phyloP scores from a whole-genome alignment of 495 filamentous ascomycete species.

The Aspergillus carlsbadensis region DNA sequence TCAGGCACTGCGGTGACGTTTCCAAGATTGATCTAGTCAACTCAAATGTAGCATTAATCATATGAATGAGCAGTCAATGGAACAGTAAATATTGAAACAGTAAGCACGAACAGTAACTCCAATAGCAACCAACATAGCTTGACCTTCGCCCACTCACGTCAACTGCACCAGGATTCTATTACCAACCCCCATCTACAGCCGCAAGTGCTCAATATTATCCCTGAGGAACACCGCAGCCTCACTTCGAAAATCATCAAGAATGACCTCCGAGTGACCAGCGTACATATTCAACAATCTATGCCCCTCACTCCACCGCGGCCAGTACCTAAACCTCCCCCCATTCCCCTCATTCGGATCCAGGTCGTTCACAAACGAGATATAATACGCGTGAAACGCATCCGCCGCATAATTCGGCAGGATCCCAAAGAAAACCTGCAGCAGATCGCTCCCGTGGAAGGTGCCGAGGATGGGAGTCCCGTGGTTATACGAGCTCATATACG shows the following conservation, averaged over 20 bases:
- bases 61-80: too few relatives aligned
- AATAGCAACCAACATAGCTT: too few relatives aligned
- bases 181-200: too few relatives aligned
- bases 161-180: too few relatives aligned
- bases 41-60: too few relatives aligned
- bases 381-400: constrained; percentile 52
- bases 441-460: constrained; percentile 63
- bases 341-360: constrained; percentile 53
- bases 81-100: too few relatives aligned
- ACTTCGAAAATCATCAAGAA: constrained; percentile 47
- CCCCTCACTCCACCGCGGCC: constrained; percentile 54
- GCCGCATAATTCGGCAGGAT: constrained; percentile 54
- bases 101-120: too few relatives aligned
- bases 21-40: too few relatives aligned
- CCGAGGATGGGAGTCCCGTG: constrained; percentile 63
- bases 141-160: too few relatives aligned
- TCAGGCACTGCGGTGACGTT: too few relatives aligned
- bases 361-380: constrained; percentile 56
- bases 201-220: background rate
- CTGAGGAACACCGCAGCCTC: background rate
- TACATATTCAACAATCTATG: constrained; percentile 53
- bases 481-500: constrained; percentile 62
- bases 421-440: constrained; percentile 59
- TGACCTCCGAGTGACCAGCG: constrained; percentile 30
- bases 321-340: constrained; percentile 30